Conservation (phyloP, 73 alveolate species). For the Uronychia setigera region DNA sequence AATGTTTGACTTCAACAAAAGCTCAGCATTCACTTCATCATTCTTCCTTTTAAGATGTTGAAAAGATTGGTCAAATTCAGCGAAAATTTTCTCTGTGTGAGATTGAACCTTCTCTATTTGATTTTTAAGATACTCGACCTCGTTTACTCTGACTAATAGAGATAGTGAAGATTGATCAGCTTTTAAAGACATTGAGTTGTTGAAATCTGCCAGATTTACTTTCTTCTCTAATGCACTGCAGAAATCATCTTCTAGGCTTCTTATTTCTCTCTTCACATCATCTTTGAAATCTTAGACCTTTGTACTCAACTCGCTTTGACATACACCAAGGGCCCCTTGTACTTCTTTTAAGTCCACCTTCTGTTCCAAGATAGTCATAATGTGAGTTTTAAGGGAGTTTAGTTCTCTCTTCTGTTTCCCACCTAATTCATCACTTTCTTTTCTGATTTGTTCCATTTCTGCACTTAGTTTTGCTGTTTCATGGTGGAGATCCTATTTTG, state of each 20-base stretch:
- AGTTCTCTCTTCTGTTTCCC: not conserved
- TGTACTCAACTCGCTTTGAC: conserved; percentile 57
- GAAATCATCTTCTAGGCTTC: conserved; percentile 46
- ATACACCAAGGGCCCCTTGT: conserved; percentile 60
- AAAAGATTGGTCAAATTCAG: conserved; percentile 33
- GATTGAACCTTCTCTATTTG: conserved; percentile 18
- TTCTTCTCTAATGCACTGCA: conserved; percentile 53
- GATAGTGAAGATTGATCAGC: conserved; percentile 27
- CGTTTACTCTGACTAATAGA: not conserved
- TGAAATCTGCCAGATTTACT: conserved; percentile 49
- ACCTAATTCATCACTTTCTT: not conserved
- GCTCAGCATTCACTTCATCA: conserved; percentile 32
- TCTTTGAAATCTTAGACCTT: conserved; percentile 63
- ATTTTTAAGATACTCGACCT: conserved; percentile 8
- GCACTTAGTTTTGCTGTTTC: conserved; percentile 9
- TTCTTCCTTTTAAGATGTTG: conserved; percentile 4
- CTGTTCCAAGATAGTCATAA: conserved; percentile 24
- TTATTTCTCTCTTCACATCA: conserved; percentile 48
- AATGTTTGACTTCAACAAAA: conserved; percentile 53
- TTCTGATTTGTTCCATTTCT: conserved; percentile 43
- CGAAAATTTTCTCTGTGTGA: conserved; percentile 23
- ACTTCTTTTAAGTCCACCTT: conserved; percentile 73
- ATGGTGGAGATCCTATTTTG: conserved; percentile 14
- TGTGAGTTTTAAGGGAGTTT: conserved; percentile 1
- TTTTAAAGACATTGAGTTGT: conserved; percentile 32